A percentile compares a stretch with the other conserved stretches of the same genome.
Evolutionary conservation across 805 yeast species (phyloP).

Genomic region (Brettanomyces naardenensis): DNA sequence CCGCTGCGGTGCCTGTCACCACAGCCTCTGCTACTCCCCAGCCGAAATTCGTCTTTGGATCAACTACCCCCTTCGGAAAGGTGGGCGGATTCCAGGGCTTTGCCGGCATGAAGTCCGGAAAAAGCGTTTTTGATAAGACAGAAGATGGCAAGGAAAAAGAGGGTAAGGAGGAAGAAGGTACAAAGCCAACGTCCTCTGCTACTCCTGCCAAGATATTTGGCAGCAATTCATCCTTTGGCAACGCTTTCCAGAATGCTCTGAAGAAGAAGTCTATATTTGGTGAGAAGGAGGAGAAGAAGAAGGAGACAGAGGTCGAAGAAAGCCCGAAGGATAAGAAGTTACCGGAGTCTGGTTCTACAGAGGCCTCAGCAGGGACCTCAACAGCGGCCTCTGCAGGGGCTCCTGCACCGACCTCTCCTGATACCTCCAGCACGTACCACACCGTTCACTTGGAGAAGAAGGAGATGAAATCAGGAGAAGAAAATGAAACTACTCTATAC

Average conservation of each 20-base stretch:
- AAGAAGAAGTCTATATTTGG: constrained; percentile 54
- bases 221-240: constrained; percentile 37
- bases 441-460: constrained; percentile 56
- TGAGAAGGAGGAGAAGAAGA: constrained; percentile 8
- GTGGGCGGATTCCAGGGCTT: constrained; percentile 30
- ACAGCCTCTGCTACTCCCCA: constrained; percentile 8
- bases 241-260: constrained; percentile 47
- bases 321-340: constrained; percentile 22
- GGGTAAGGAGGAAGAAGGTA: background rate
- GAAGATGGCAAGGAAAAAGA: too few relatives aligned
- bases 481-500: constrained; percentile 63
- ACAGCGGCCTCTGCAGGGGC: too few relatives aligned
- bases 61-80: constrained; percentile 42
- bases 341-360: too few relatives aligned
- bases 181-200: constrained; percentile 8
- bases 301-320: constrained; percentile 11
- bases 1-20: too few relatives aligned
- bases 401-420: too few relatives aligned
- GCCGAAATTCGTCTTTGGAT: constrained; percentile 51
- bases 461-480: constrained; percentile 80
- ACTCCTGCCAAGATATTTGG: constrained; percentile 29
- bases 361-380: too few relatives aligned
- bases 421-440: constrained; percentile 30
- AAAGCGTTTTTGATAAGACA: background rate
- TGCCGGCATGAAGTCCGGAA: constrained; percentile 13